phyloP scores from a whole-genome alignment of 192 early-diverging fungal species.

The Spizellomyces sp. region DNA sequence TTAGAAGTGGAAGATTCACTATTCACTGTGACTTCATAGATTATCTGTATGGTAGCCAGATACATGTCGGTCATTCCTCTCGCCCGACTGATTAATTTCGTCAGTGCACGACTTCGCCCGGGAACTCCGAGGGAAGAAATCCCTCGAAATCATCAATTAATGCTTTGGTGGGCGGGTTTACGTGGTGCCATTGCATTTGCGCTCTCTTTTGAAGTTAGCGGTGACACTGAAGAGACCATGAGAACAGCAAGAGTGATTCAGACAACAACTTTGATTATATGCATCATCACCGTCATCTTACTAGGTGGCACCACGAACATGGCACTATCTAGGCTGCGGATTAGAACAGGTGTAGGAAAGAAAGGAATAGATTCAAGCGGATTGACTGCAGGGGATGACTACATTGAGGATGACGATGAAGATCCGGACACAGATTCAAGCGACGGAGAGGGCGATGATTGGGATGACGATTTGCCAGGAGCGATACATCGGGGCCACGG shows the following conservation, averaged over 20 bases:
- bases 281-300: slow-evolving; percentile 85
- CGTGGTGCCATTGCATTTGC: slow-evolving; percentile 98
- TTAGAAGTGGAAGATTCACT: background rate
- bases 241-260: slow-evolving; percentile 71
- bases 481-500: background rate
- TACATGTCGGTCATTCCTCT: slow-evolving; percentile 87
- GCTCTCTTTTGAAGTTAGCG: slow-evolving; percentile 76
- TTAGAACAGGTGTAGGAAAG: slow-evolving; percentile 65
- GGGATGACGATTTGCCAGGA: slow-evolving; percentile 6
- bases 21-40: slow-evolving; percentile 34
- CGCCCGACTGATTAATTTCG: slow-evolving; percentile 76
- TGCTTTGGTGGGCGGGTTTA: slow-evolving; percentile 95
- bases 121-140: slow-evolving; percentile 28
- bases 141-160: slow-evolving; percentile 74
- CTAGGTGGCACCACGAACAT: slow-evolving; percentile 90
- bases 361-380: background rate
- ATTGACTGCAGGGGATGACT: background rate
- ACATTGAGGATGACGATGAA: slow-evolving; percentile 31
- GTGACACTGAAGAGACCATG: slow-evolving; percentile 12
- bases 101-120: slow-evolving; percentile 52
- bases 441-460: slow-evolving; percentile 29
- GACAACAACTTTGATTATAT: slow-evolving; percentile 89
- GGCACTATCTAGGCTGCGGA: slow-evolving; percentile 75
- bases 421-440: slow-evolving; percentile 24
- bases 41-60: slow-evolving; percentile 83